Percentiles rank a stretch among this genome's conserved stretches.
Evolutionary conservation across 2,329 filamentous ascomycete genomes (phyloP).

Genomic region (Calonectria pauciramosa): DNA sequence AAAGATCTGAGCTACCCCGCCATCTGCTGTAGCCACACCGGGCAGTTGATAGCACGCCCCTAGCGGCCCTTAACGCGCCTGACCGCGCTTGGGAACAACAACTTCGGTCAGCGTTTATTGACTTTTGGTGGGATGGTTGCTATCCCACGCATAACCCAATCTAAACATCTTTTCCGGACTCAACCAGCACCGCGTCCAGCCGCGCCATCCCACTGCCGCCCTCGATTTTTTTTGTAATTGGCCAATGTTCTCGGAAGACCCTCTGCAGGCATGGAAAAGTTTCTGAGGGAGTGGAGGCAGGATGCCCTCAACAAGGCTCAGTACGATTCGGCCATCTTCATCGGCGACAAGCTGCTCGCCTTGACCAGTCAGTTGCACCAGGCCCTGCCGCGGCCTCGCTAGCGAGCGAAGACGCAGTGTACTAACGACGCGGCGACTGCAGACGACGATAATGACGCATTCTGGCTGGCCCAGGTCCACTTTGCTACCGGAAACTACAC

Average conservation of each 20-base stretch:
- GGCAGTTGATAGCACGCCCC: slow-evolving; percentile 36
- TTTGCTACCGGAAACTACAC: slow-evolving; percentile 97
- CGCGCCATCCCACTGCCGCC: not conserved
- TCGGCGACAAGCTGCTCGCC: slow-evolving; percentile 96
- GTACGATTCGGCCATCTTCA: slow-evolving; percentile 96
- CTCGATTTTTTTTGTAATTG: not conserved
- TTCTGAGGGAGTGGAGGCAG: slow-evolving; percentile 93
- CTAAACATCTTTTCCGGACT: slow-evolving; percentile 32
- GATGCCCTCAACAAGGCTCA: slow-evolving; percentile 96
- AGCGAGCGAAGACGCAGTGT: not conserved
- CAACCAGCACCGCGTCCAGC: slow-evolving; percentile 13
- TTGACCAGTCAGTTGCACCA: slow-evolving; percentile 81
- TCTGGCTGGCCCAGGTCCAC: slow-evolving; percentile 98
- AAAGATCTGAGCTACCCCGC: slow-evolving; percentile 47
- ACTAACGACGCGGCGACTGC: slow-evolving; percentile 24
- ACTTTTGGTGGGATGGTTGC: slow-evolving; percentile 42
- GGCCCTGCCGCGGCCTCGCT: not conserved
- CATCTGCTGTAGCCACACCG: slow-evolving; percentile 42
- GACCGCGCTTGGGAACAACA: slow-evolving; percentile 25
- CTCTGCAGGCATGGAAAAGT: slow-evolving; percentile 80
- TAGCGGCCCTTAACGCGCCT: slow-evolving; percentile 37
- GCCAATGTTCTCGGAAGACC: slow-evolving; percentile 19
- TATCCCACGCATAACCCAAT: slow-evolving; percentile 22
- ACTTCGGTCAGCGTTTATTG: slow-evolving; percentile 31
- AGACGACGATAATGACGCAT: slow-evolving; percentile 95